Conservation (phyloP, 805 yeast species). For the Metschnikowia lochheadii region DNA sequence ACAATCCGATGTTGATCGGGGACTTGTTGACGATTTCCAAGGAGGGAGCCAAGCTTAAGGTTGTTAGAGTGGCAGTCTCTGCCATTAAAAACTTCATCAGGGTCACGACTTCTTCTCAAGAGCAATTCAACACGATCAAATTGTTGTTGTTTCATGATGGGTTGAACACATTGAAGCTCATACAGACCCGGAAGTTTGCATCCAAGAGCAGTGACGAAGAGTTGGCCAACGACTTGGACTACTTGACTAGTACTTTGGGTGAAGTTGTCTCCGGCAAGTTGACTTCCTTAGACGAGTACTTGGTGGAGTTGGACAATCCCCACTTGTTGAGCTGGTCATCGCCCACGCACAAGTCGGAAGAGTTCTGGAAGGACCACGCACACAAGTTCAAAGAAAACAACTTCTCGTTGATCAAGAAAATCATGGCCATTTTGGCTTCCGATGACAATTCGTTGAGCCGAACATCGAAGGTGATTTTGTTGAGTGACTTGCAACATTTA, state of each 20-base stretch:
- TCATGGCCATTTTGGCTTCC: slow-evolving; percentile 48
- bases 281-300: slow-evolving; percentile 90
- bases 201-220: slow-evolving; percentile 69
- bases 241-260: slow-evolving; percentile 56
- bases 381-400: slow-evolving; percentile 70
- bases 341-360: slow-evolving; percentile 85
- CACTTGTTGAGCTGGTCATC: slow-evolving; percentile 70
- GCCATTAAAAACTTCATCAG: slow-evolving; percentile 59
- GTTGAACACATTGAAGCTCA: slow-evolving; percentile 57
- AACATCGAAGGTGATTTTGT: slow-evolving; percentile 31
- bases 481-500: slow-evolving; percentile 41
- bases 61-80: slow-evolving; percentile 79
- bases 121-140: slow-evolving; percentile 52
- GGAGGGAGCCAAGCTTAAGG: slow-evolving; percentile 86
- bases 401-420: slow-evolving; percentile 65
- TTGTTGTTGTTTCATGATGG: slow-evolving; percentile 74
- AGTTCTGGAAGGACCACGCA: slow-evolving; percentile 87
- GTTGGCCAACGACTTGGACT: slow-evolving; percentile 64
- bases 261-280: slow-evolving; percentile 66
- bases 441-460: slow-evolving; percentile 19
- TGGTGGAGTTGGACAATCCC: slow-evolving; percentile 76
- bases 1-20: slow-evolving; percentile 52
- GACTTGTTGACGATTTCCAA: slow-evolving; percentile 57
- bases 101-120: slow-evolving; percentile 25
- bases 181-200: slow-evolving; percentile 87